These are phyloP conservation scores for Themeda triandra DNA, from an alignment of 176 grass and related monocot genomes.

Conservation along the genomic window DNA sequence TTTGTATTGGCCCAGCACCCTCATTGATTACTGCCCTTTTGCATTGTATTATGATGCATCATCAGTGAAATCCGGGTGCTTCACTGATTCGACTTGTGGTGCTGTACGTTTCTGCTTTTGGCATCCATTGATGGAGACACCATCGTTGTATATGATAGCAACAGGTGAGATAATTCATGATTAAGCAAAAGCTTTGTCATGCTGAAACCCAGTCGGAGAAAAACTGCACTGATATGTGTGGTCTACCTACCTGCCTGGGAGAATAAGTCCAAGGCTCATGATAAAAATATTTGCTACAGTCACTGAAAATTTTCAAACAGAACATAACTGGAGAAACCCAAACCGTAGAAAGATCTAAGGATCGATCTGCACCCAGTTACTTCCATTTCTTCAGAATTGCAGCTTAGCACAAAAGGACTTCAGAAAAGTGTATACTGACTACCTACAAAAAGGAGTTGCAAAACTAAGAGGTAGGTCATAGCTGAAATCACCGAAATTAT, in stretches of 20 bases:
- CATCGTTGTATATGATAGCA: conserved; percentile 7
- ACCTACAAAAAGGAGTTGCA: neutral
- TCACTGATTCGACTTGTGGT: conserved; percentile 15
- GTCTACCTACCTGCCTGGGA: neutral
- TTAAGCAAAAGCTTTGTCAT: neutral
- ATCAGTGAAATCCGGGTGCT: conserved; percentile 15
- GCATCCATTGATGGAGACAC: conserved; percentile 21
- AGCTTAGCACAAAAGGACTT: neutral
- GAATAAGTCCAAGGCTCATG: neutral
- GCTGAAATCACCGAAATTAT: neutral
- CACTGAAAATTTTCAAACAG: neutral
- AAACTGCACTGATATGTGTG: neutral
- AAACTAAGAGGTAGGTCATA: neutral
- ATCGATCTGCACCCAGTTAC: neutral
- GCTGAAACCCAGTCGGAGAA: neutral
- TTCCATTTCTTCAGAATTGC: neutral
- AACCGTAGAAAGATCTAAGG: neutral
- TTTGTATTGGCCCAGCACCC: neutral
- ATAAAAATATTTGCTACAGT: neutral
- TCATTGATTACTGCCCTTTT: conserved; percentile 5
- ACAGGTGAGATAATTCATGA: conserved; percentile 24
- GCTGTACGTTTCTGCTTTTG: conserved; percentile 10
- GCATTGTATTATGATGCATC: conserved; percentile 1
- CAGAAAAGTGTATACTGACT: neutral
- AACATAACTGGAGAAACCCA: neutral